A percentile compares a stretch with the other conserved stretches of the same genome.
Conservation (phyloP, 2,329 filamentous ascomycete genomes). For the Beauveria rudraprayagi region DNA sequence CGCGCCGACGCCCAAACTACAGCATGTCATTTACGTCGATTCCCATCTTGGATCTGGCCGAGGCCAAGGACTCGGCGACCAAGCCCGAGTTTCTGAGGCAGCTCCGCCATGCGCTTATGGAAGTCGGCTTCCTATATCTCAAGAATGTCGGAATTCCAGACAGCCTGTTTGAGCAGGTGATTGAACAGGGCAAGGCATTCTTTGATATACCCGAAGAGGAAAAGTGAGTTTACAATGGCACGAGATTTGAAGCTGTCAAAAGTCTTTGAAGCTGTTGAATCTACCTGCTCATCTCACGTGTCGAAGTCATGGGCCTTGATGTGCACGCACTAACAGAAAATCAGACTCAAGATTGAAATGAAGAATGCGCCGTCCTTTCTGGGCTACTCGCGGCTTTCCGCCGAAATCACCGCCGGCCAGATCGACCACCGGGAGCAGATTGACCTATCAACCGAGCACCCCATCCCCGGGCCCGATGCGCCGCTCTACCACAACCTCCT, state of each 20-base stretch:
- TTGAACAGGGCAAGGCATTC: slow-evolving; percentile 60
- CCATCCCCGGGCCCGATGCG: slow-evolving; percentile 50
- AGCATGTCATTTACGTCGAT: slow-evolving; percentile 65
- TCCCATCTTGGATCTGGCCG: slow-evolving; percentile 68
- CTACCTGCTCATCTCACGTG: too few species aligned
- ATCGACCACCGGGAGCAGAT: slow-evolving; percentile 81
- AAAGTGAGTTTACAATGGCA: slow-evolving; percentile 44
- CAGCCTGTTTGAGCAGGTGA: slow-evolving; percentile 56
- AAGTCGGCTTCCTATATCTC: slow-evolving; percentile 84
- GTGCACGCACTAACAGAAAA: neutral
- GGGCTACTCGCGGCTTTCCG: slow-evolving; percentile 57
- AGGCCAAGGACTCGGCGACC: slow-evolving; percentile 52
- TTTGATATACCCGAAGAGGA: slow-evolving; percentile 70
- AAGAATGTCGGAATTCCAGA: slow-evolving; percentile 69
- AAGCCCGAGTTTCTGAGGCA: slow-evolving; percentile 66
- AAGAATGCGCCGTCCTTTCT: slow-evolving; percentile 66
- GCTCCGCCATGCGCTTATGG: slow-evolving; percentile 67
- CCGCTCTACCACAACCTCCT: slow-evolving; percentile 69
- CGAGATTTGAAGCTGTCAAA: too few species aligned
- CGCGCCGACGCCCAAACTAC: neutral
- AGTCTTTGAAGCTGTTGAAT: too few species aligned
- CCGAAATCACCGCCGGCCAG: slow-evolving; percentile 64
- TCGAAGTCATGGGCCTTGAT: neutral
- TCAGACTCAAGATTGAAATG: slow-evolving; percentile 60
- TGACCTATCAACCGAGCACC: slow-evolving; percentile 74